Evolutionary conservation across 805 yeast genomes (phyloP), one percentile per base, ranked within the genome.

Genomic region (Metschnikowia lochheadii): DNA sequence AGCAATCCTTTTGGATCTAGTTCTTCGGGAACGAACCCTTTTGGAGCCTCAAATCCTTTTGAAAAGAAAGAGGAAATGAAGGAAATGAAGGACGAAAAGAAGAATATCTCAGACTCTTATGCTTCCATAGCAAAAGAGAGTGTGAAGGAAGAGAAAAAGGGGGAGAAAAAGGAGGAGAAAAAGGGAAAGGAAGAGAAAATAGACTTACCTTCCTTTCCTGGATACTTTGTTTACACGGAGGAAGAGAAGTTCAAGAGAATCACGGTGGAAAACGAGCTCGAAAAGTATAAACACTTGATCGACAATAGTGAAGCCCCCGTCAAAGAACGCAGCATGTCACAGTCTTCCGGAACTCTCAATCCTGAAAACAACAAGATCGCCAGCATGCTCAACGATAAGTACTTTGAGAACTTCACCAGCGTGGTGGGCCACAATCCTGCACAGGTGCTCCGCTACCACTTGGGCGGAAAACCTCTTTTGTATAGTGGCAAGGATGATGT

Each of bases 371-470:
- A 56, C 44, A 60, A 63, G 49, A 66, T 83, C 15, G 71, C 82
- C 2, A 76, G 74, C 46, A 73, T 83, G 68, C 67, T 86, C 48
- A 87, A 87, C 54, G 97, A 91, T 63, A 81, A 81, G 50, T 80
- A 79, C 6, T 94, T 94, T 67, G 89, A 87, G 62, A 79, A 83
- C 52, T 94, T 94, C 65, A 79, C 88, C 29, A 84, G 81, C 48
- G 73, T 82, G 2, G 85, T 88, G 11, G 85, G 85, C 11, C 86
- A 85, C 61, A 94, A 94, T 62, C 91, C 97, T 3, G 75, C 77
- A 2, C 99, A 94, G 69, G 88, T 94, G 2, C 72, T 94, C 34
- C 78, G 99, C 50, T 91, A 92, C 66, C 89, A 90, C 40, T 64
- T 87, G 29, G 87, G 85, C 31, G 95, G 96, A 0, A 69, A 69